These are phyloP conservation scores for Peronosclerospora sorghi DNA, from an alignment of 352 stramenopile genomes.

Conservation along the genomic window DNA sequence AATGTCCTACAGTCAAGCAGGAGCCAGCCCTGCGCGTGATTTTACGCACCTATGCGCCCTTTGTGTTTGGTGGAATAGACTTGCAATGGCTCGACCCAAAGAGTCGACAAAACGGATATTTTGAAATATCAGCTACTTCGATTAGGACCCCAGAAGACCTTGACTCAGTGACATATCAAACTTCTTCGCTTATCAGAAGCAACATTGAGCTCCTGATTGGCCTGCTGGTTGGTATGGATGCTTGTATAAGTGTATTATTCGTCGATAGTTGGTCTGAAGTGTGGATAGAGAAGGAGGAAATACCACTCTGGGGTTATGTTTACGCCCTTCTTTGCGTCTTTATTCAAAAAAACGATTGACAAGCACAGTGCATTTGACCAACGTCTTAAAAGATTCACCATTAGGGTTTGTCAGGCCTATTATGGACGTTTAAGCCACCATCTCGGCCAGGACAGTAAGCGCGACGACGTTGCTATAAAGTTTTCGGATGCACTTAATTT, in stretches of 20 bases:
- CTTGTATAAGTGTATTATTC: constrained; percentile 21
- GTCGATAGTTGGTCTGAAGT: constrained; percentile 34
- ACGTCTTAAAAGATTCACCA: constrained; percentile 15
- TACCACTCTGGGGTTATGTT: constrained; percentile 36
- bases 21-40: constrained; percentile 23
- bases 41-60: constrained; percentile 27
- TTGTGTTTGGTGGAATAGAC: constrained; percentile 37
- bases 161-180: constrained; percentile 15
- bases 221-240: constrained; percentile 10
- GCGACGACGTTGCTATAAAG: constrained; percentile 10
- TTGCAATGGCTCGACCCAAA: constrained; percentile 6
- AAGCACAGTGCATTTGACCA: constrained; percentile 11
- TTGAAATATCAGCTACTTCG: constrained; percentile 2
- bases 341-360: constrained; percentile 11
- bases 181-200: constrained; percentile 8
- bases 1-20: constrained; percentile 18
- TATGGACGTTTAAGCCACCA: constrained; percentile 10
- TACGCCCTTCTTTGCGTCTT: constrained; percentile 19
- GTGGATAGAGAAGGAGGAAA: constrained; percentile 21
- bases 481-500: constrained; percentile 21
- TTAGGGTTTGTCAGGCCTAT: constrained; percentile 12
- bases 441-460: constrained; percentile 4
- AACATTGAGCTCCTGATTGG: constrained; percentile 17
- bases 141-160: constrained; percentile 5
- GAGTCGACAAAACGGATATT: constrained; percentile 11